phyloP scores from a whole-genome alignment of 176 grass and related monocot species.

The Bothriochloa decipiens region DNA sequence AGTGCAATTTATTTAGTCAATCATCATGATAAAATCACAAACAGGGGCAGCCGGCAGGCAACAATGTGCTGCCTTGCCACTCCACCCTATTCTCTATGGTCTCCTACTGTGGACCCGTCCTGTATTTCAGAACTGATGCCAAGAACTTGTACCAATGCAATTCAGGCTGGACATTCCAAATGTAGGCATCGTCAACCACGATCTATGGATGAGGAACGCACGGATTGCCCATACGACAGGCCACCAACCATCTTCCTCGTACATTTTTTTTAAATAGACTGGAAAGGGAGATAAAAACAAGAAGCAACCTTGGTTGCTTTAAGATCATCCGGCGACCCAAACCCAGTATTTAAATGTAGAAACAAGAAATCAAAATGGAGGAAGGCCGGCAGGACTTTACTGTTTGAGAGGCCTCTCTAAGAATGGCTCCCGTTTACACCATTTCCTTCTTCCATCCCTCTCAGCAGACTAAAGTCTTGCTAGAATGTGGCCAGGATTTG shows the following conservation, averaged over 20 bases:
- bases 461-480: background rate
- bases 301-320: slow-evolving; percentile 13
- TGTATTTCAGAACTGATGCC: background rate
- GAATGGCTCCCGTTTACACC: slow-evolving; percentile 36
- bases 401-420: slow-evolving; percentile 69
- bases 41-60: too few species aligned
- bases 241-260: slow-evolving; percentile 9
- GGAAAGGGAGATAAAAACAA: slow-evolving; percentile 17
- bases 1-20: background rate
- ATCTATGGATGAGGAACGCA: background rate
- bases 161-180: background rate
- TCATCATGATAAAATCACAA: too few species aligned
- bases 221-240: slow-evolving; percentile 45
- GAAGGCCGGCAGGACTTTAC: background rate
- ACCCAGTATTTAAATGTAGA: slow-evolving; percentile 31
- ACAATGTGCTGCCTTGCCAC: background rate
- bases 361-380: slow-evolving; percentile 22
- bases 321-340: slow-evolving; percentile 12
- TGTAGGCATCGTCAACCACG: slow-evolving; percentile 49
- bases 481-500: background rate
- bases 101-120: too few species aligned
- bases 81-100: background rate
- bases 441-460: background rate
- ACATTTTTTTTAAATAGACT: slow-evolving; percentile 26
- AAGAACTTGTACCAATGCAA: too few species aligned